Conservation (phyloP, 2,329 filamentous ascomycete species). For the Sporothrix phasma region DNA sequence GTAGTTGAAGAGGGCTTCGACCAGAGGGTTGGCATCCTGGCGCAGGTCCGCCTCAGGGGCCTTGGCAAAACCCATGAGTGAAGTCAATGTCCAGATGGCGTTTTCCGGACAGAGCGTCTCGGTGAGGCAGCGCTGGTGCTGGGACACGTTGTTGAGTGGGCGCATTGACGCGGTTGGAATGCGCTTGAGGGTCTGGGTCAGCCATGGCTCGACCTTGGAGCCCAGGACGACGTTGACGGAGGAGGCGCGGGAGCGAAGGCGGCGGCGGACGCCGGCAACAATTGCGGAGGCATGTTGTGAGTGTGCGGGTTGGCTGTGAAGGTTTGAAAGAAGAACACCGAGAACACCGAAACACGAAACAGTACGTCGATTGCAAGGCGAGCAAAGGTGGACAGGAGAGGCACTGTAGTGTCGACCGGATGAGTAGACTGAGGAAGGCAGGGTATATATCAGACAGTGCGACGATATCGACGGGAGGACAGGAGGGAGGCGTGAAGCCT, state of each 20-base stretch:
- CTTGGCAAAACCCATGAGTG: constrained; percentile 87
- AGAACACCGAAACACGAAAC: not conserved
- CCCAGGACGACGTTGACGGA: constrained; percentile 91
- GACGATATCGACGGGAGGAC: not conserved
- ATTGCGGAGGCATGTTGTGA: constrained; percentile 69
- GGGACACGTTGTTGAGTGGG: constrained; percentile 89
- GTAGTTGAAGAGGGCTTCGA: constrained; percentile 86
- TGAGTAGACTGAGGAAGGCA: not conserved
- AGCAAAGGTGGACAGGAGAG: constrained; percentile 23
- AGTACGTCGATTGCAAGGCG: not conserved
- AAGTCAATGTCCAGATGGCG: constrained; percentile 91
- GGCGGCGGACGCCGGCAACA: constrained; percentile 89
- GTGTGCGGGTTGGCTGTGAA: not conserved
- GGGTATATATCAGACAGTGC: not conserved
- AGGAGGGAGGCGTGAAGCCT: not conserved
- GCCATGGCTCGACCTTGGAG: constrained; percentile 88
- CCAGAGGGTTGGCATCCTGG: constrained; percentile 69
- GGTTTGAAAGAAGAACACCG: not conserved
- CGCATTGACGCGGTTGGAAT: constrained; percentile 96
- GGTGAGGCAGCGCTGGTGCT: constrained; percentile 90
- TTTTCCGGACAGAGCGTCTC: constrained; percentile 83
- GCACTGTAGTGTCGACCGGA: constrained; percentile 10
- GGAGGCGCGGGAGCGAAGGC: constrained; percentile 82
- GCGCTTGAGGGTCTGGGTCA: constrained; percentile 92
- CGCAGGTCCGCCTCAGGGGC: constrained; percentile 75